phyloP scores from a whole-genome alignment of 768 basidiomycete genomes.

The Austroboletus eburneus region DNA sequence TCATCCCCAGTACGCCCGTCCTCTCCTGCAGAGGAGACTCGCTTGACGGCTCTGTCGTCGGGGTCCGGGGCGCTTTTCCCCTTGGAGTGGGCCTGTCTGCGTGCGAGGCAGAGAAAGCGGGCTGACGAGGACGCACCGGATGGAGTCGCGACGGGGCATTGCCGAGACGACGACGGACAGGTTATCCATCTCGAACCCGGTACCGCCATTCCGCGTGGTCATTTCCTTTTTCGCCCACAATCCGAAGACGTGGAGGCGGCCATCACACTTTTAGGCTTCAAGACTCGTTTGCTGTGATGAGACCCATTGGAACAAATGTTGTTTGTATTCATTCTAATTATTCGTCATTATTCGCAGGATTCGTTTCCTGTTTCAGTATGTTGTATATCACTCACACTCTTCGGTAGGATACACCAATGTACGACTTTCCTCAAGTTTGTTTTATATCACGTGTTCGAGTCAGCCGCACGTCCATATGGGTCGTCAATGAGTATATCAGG shows the following conservation, averaged over 20 bases:
- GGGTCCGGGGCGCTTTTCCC: constrained; percentile 46
- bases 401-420: no score
- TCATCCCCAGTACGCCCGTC: constrained; percentile 24
- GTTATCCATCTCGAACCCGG: no score
- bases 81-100: constrained; percentile 73
- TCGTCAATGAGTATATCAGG: no score
- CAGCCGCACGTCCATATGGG: no score
- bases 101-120: constrained; percentile 31
- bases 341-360: constrained; percentile 25
- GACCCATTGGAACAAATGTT: constrained; percentile 1
- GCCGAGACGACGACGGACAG: not conserved
- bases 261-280: constrained; percentile 34
- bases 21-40: constrained; percentile 23
- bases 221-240: constrained; percentile 7
- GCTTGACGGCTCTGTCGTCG: constrained; percentile 22
- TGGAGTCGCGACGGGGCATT: not conserved
- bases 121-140: constrained; percentile 18
- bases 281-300: constrained; percentile 14
- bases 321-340: constrained; percentile 24
- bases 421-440: no score
- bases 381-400: not conserved
- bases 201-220: constrained; percentile 1
- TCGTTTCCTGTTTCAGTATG: constrained; percentile 2
- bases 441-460: no score
- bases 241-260: constrained; percentile 35